Evolutionary conservation across 768 basidiomycete genomes (phyloP).

Genomic region (Trametes cubensis): DNA sequence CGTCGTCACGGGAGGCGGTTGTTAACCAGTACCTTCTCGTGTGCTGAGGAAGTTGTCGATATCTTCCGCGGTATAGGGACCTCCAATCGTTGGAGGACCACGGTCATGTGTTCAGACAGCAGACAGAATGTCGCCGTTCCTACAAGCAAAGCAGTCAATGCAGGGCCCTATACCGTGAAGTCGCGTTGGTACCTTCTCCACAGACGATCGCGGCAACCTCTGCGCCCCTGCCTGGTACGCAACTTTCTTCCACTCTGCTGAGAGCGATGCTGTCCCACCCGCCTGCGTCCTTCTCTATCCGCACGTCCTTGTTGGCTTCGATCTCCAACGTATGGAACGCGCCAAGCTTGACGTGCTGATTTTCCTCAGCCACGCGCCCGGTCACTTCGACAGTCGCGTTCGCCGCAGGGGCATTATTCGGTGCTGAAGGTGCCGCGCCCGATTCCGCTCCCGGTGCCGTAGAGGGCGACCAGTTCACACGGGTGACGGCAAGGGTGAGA

Average conservation of each 20-base stretch:
- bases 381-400: constrained; percentile 79
- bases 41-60: constrained; percentile 78
- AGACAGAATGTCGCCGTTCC: constrained; percentile 92
- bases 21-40: constrained; percentile 62
- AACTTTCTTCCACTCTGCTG: constrained; percentile 82
- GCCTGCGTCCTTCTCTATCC: constrained; percentile 81
- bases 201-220: constrained; percentile 96
- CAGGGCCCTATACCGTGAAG: background rate
- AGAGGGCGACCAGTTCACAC: constrained; percentile 80
- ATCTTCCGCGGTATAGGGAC: constrained; percentile 89
- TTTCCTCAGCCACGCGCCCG: constrained; percentile 85
- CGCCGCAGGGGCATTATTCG: constrained; percentile 34
- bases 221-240: constrained; percentile 91
- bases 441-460: constrained; percentile 43
- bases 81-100: constrained; percentile 88
- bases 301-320: constrained; percentile 87
- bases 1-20: too few species aligned
- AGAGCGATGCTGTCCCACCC: constrained; percentile 89
- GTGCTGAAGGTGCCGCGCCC: constrained; percentile 44
- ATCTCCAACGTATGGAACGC: constrained; percentile 95
- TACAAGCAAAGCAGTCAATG: constrained; percentile 23
- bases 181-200: constrained; percentile 67
- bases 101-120: constrained; percentile 95
- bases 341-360: constrained; percentile 86
- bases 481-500: constrained; percentile 80